Conservation (phyloP, 2,329 filamentous ascomycete species). For the Mycosphaerella sp. region DNA sequence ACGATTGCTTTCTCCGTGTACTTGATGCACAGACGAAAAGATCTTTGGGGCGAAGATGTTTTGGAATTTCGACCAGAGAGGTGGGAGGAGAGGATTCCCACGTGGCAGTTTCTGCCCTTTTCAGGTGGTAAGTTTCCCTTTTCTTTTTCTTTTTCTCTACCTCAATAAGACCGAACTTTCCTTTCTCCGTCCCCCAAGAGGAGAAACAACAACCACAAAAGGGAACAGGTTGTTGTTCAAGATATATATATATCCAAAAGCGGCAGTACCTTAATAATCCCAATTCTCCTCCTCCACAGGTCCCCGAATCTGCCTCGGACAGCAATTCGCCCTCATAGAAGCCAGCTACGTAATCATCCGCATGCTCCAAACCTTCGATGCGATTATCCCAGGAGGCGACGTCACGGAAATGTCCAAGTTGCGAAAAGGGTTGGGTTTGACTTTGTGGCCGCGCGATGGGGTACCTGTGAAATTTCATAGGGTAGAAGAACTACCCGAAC, state of each 20-base stretch:
- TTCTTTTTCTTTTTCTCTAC: neutral
- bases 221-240: too few species aligned
- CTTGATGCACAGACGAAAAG: constrained; percentile 46
- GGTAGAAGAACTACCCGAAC: too few species aligned
- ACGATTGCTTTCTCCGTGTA: constrained; percentile 42
- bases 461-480: constrained; percentile 24
- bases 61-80: constrained; percentile 45
- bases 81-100: constrained; percentile 33
- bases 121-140: constrained; percentile 27
- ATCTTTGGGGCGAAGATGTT: constrained; percentile 46
- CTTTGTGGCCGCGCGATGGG: constrained; percentile 25
- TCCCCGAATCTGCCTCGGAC: constrained; percentile 28
- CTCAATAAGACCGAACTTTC: too few species aligned
- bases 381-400: constrained; percentile 27
- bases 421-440: constrained; percentile 26
- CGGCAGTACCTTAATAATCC: too few species aligned
- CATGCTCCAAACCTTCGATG: constrained; percentile 64
- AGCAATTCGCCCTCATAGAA: constrained; percentile 75
- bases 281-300: too few species aligned
- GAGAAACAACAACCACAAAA: too few species aligned
- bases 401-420: constrained; percentile 27
- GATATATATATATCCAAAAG: too few species aligned
- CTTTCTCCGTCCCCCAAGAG: too few species aligned
- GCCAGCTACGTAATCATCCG: constrained; percentile 66
- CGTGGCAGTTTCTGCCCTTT: constrained; percentile 36